phyloP scores from a whole-genome alignment of 2,329 filamentous ascomycete genomes.

The Penicillium palitans region DNA sequence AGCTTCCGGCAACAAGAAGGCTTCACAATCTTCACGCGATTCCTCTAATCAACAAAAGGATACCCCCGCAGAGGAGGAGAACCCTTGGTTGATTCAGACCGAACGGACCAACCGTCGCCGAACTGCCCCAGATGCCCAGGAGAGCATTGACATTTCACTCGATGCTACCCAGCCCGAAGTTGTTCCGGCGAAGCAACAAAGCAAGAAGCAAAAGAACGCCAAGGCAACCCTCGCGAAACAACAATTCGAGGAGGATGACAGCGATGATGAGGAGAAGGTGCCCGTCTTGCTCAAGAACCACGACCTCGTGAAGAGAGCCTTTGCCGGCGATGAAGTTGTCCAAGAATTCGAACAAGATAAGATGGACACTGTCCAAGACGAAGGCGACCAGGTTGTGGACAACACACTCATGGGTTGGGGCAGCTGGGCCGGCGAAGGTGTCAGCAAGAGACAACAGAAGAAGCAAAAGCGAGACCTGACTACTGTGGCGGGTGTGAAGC shows the following conservation, averaged over 20 bases:
- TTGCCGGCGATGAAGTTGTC: constrained; percentile 83
- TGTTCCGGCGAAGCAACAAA: constrained; percentile 16
- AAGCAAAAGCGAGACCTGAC: constrained; percentile 53
- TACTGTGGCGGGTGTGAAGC: constrained; percentile 67
- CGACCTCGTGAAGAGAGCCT: constrained; percentile 75
- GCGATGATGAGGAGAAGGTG: constrained; percentile 44
- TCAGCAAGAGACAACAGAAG: constrained; percentile 69
- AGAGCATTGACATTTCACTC: constrained; percentile 37
- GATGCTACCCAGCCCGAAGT: constrained; percentile 22
- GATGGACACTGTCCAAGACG: constrained; percentile 65
- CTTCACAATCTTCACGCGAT: constrained; percentile 15
- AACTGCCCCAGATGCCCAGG: constrained; percentile 28
- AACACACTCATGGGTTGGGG: constrained; percentile 94
- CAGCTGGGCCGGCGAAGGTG: constrained; percentile 80
- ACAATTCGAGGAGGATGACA: constrained; percentile 44
- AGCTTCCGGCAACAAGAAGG: constrained; percentile 22
- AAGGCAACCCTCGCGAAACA: constrained; percentile 24
- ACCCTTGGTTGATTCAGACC: constrained; percentile 41
- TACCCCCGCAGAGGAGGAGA: constrained; percentile 32
- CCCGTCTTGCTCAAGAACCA: constrained; percentile 52
- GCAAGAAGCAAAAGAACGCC: constrained; percentile 25
- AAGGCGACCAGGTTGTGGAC: constrained; percentile 80
- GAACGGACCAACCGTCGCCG: constrained; percentile 36
- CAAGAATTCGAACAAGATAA: constrained; percentile 82
- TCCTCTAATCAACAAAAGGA: constrained; percentile 21